Evolutionary conservation across 2,329 filamentous ascomycete species (phyloP).

Genomic region (Blastomyces gilchristii): DNA sequence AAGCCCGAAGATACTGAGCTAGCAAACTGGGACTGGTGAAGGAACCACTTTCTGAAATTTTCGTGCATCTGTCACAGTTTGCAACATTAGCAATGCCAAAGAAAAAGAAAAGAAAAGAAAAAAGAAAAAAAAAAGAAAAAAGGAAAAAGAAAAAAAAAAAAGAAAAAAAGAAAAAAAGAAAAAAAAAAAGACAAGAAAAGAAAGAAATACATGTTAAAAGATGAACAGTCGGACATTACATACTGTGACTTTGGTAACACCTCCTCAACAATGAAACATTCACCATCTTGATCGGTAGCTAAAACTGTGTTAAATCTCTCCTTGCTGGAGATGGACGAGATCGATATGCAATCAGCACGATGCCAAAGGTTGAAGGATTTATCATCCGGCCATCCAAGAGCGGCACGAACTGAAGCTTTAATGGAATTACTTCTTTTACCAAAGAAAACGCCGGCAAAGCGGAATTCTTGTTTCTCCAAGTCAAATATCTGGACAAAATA

Average conservation of each 20-base stretch:
- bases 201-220: neutral
- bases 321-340: slow-evolving; percentile 26
- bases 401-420: slow-evolving; percentile 31
- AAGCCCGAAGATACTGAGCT: slow-evolving; percentile 37
- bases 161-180: too few species aligned
- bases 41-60: slow-evolving; percentile 26
- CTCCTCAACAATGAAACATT: slow-evolving; percentile 35
- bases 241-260: slow-evolving; percentile 30
- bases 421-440: slow-evolving; percentile 32
- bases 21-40: slow-evolving; percentile 32
- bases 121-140: too few species aligned
- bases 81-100: slow-evolving; percentile 11
- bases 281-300: slow-evolving; percentile 24
- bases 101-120: neutral
- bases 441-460: slow-evolving; percentile 34
- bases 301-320: slow-evolving; percentile 29
- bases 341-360: slow-evolving; percentile 28
- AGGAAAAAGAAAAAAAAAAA: too few species aligned
- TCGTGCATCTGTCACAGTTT: slow-evolving; percentile 21
- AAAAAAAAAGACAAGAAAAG: too few species aligned
- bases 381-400: slow-evolving; percentile 29
- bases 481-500: slow-evolving; percentile 46
- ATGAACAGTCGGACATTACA: slow-evolving; percentile 14
- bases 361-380: slow-evolving; percentile 38
- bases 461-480: slow-evolving; percentile 37